phyloP scores from a whole-genome alignment of 169 alveolate species.

The Eimeria sp. region DNA sequence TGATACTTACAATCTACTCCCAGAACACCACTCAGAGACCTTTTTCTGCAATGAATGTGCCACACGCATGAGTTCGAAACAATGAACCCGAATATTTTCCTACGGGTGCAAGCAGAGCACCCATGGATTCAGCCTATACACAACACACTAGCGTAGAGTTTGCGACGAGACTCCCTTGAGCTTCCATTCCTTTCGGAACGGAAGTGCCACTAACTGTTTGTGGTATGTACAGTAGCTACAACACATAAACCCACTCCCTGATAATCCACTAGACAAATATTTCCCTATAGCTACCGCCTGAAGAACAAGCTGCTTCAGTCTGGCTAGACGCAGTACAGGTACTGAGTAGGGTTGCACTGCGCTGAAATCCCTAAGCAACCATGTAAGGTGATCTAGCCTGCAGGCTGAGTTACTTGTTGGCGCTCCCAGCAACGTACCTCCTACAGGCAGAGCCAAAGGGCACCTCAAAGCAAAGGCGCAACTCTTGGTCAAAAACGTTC shows the following conservation, averaged over 20 bases:
- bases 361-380: not conserved
- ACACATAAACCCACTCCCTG: not conserved
- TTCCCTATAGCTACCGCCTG: not conserved
- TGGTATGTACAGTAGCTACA: not conserved
- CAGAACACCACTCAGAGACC: not conserved
- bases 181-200: no score
- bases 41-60: not conserved
- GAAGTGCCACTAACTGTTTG: no score
- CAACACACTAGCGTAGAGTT: not conserved
- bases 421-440: not conserved
- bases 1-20: conserved; percentile 9
- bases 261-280: not conserved
- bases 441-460: not conserved
- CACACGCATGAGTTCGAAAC: not conserved
- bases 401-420: not conserved
- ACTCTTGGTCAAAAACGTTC: not conserved
- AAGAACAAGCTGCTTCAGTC: not conserved
- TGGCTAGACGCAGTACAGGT: not conserved
- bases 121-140: not conserved
- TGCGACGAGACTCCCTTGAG: not conserved
- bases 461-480: not conserved
- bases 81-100: not conserved
- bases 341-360: not conserved
- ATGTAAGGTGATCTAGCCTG: not conserved
- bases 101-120: not conserved